phyloP scores from a whole-genome alignment of 2,329 filamentous ascomycete species.

The Bipolaris zeicola region DNA sequence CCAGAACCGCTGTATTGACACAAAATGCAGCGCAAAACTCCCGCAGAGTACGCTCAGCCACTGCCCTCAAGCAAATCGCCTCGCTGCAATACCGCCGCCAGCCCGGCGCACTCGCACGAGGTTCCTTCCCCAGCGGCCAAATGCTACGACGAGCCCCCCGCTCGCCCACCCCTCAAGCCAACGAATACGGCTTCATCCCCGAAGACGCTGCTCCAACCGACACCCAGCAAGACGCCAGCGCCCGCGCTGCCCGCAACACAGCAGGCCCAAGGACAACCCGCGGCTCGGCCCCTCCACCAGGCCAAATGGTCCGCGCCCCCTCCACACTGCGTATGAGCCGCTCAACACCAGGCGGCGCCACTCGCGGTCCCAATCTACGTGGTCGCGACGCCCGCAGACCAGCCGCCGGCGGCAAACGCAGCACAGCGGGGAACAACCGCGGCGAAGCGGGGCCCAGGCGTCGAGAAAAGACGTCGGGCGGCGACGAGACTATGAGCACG shows the following conservation, averaged over 20 bases:
- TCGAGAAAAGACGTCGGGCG: conserved; percentile 23
- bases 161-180: neutral
- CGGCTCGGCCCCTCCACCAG: conserved; percentile 24
- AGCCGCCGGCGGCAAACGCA: conserved; percentile 9
- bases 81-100: conserved; percentile 31
- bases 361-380: conserved; percentile 31
- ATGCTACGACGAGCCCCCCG: conserved; percentile 7
- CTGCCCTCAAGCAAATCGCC: conserved; percentile 34
- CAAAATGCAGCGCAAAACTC: conserved; percentile 17
- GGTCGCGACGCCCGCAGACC: conserved; percentile 24
- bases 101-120: conserved; percentile 26
- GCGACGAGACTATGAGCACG: conserved; percentile 6
- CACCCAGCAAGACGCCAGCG: conserved; percentile 9
- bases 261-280: conserved; percentile 14
- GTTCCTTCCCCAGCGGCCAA: conserved; percentile 31
- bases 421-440: conserved; percentile 8
- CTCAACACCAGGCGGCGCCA: conserved; percentile 13
- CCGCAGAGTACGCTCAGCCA: conserved; percentile 33
- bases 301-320: conserved; percentile 42
- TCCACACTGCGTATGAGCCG: conserved; percentile 28
- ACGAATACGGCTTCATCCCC: conserved; percentile 10
- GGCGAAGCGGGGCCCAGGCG: conserved; percentile 26
- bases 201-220: conserved; percentile 4
- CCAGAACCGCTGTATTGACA: conserved; percentile 16
- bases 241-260: conserved; percentile 18